Conservation (phyloP, 306 rosid genomes). For the Fragaria nilgerrensis region DNA sequence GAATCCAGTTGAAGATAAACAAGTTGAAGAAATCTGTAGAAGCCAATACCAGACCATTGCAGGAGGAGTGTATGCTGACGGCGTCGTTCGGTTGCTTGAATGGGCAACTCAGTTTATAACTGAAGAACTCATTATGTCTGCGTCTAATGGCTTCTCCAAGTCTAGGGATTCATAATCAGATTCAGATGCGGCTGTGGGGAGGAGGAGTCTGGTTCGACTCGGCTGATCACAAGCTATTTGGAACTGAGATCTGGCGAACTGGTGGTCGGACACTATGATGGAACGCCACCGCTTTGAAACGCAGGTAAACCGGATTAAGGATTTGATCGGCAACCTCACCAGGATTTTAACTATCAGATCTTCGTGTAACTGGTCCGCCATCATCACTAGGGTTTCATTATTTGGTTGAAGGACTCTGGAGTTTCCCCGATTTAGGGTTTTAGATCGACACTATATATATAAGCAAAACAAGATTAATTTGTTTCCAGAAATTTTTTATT, state of each 20-base stretch:
- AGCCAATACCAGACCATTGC: constrained; percentile 1
- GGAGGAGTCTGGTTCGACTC: not conserved
- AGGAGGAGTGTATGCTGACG: not conserved
- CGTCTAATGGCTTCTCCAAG: not conserved
- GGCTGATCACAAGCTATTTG: not conserved
- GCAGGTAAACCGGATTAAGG: not conserved
- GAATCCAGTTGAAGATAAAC: not conserved
- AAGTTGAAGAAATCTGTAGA: accelerated
- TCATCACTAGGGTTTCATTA: not conserved
- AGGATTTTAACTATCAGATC: not conserved
- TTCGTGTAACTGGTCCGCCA: not conserved
- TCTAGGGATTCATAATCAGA: not conserved
- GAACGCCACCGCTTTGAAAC: not conserved
- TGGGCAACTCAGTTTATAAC: not conserved
- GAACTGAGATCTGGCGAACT: not conserved
- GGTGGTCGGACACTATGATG: not conserved
- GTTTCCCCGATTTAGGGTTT: too few species aligned
- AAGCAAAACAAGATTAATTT: too few species aligned
- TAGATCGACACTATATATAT: too few species aligned
- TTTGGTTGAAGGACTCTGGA: too few species aligned
- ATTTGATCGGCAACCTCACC: not conserved
- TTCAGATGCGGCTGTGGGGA: too few species aligned
- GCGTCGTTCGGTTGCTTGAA: not conserved
- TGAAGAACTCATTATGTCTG: too few species aligned
- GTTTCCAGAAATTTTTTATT: too few species aligned